These are phyloP conservation scores for Trichoderma atroviride DNA, from an alignment of 2,329 filamentous ascomycete species.

Conservation along the genomic window DNA sequence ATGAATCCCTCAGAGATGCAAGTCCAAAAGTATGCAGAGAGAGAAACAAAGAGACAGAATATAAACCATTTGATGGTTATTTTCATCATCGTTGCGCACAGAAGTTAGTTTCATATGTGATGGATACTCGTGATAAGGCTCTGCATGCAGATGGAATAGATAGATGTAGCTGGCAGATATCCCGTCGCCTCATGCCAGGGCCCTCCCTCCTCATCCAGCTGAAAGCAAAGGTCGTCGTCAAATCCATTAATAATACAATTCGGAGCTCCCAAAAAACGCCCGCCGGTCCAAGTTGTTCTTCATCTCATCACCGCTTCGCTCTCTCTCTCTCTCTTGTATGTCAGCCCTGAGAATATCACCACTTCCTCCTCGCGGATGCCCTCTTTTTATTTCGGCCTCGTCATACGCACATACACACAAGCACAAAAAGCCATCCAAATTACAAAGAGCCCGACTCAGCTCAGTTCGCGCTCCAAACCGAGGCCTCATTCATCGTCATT, in stretches of 20 bases:
- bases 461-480: background rate
- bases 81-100: background rate
- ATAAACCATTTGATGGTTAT: background rate
- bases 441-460: background rate
- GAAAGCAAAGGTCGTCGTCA: background rate
- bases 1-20: too few relatives aligned
- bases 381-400: background rate
- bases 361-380: too few relatives aligned
- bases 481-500: conserved; percentile 28
- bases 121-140: background rate
- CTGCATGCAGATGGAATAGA: background rate
- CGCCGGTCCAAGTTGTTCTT: background rate
- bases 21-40: too few relatives aligned
- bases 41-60: background rate
- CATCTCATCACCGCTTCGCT: background rate
- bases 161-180: background rate
- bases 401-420: background rate
- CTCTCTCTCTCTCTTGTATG: background rate
- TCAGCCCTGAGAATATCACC: background rate
- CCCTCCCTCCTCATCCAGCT: conserved; percentile 1
- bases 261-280: conserved; percentile 10
- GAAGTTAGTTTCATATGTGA: background rate
- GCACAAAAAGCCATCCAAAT: background rate
- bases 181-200: background rate
- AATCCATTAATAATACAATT: conserved; percentile 10